These are phyloP conservation scores for Pyricularia sp. DNA, from an alignment of 2,329 filamentous ascomycete genomes.

Conservation along the genomic window DNA sequence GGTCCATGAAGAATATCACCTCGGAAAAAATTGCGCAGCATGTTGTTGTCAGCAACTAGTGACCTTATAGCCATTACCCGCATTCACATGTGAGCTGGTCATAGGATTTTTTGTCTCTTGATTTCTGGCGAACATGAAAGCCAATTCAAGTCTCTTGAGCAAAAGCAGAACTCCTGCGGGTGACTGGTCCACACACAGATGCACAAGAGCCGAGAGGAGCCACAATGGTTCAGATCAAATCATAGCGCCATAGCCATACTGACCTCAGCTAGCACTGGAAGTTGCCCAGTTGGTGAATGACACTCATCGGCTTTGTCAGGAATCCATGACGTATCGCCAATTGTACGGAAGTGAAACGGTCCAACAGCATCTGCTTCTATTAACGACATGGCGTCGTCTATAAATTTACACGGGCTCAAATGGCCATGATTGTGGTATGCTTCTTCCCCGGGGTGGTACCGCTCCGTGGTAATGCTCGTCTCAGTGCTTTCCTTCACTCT, in stretches of 20 bases:
- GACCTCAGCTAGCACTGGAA: not conserved
- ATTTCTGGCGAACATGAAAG: not conserved
- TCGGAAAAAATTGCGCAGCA: not conserved
- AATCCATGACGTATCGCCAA: not conserved
- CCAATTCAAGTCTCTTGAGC: not conserved
- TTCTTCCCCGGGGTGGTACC: not conserved
- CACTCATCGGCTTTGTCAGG: not conserved
- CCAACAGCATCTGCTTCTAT: not conserved
- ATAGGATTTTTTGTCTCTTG: not conserved
- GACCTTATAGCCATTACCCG: not conserved
- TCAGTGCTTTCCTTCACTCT: conserved; percentile 29
- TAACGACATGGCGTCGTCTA: conserved; percentile 1
- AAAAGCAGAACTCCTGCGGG: not conserved
- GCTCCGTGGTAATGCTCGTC: conserved; percentile 5
- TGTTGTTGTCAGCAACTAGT: not conserved
- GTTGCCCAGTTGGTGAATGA: not conserved
- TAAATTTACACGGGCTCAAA: conserved; percentile 5
- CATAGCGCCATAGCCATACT: not conserved
- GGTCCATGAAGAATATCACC: not conserved
- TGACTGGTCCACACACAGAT: not conserved
- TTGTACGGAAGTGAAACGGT: not conserved
- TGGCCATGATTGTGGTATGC: conserved; percentile 1
- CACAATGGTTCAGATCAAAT: not conserved
- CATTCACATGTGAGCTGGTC: not conserved
- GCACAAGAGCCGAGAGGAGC: too few relatives aligned